Conservation (phyloP, 768 basidiomycete genomes). For the Galerina marginata region DNA sequence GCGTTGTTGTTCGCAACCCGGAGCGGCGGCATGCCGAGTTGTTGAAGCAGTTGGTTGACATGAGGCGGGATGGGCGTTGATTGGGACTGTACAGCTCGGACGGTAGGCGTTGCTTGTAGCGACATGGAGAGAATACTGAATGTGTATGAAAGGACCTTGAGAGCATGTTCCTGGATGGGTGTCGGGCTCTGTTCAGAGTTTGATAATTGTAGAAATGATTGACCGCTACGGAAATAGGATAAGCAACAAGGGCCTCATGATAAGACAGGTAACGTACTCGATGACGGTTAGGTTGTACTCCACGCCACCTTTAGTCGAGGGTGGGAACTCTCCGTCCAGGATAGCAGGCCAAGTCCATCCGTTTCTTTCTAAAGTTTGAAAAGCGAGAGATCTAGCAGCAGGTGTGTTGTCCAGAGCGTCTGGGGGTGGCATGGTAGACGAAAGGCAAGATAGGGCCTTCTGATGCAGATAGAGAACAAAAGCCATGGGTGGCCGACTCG, state of each 20-base stretch:
- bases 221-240: conserved; percentile 41
- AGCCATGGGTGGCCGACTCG: conserved; percentile 30
- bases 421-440: conserved; percentile 21
- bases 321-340: conserved; percentile 52
- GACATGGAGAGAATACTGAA: conserved; percentile 52
- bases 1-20: conserved; percentile 43
- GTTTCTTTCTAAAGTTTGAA: conserved; percentile 40
- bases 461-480: conserved; percentile 50
- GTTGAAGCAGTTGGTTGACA: conserved; percentile 65
- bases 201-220: conserved; percentile 58
- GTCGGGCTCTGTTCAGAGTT: conserved; percentile 54
- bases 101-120: conserved; percentile 22
- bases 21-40: conserved; percentile 64
- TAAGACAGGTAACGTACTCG: conserved; percentile 39
- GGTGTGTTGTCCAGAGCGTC: conserved; percentile 6
- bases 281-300: conserved; percentile 45
- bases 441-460: conserved; percentile 46
- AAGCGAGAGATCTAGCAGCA: conserved; percentile 33
- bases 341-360: conserved; percentile 58
- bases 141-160: conserved; percentile 66
- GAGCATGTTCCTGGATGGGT: conserved; percentile 64
- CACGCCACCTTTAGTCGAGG: conserved; percentile 41
- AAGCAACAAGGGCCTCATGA: not conserved
- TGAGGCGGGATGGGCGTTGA: conserved; percentile 49
- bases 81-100: conserved; percentile 29